Conservation (phyloP, 1,139 yeast species). For the Yamadazyma membranifaciens region DNA sequence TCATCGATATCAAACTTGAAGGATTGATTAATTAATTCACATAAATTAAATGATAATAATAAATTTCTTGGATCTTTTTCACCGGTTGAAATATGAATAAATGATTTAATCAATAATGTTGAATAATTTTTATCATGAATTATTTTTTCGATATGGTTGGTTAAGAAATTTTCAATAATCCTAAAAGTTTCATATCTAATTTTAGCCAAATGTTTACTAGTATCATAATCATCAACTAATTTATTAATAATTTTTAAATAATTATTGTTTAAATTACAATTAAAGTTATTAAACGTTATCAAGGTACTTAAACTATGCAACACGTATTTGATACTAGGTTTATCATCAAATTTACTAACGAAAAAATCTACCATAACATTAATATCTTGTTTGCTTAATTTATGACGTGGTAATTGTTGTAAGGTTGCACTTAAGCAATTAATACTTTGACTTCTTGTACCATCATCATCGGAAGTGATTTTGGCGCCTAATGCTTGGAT, state of each 20-base stretch:
- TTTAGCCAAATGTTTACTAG: slow-evolving; percentile 63
- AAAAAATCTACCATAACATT: slow-evolving; percentile 66
- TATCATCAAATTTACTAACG: slow-evolving; percentile 65
- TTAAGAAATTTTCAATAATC: slow-evolving; percentile 39
- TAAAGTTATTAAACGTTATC: slow-evolving; percentile 46
- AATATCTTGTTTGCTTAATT: slow-evolving; percentile 60
- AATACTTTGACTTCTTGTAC: slow-evolving; percentile 52
- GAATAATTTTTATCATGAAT: slow-evolving; percentile 16
- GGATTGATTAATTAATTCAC: slow-evolving; percentile 44
- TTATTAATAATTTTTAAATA: slow-evolving; percentile 36
- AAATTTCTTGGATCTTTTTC: slow-evolving; percentile 95
- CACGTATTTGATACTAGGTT: slow-evolving; percentile 50
- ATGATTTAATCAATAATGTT: slow-evolving; percentile 51
- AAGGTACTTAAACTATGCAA: slow-evolving; percentile 57
- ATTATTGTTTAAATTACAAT: slow-evolving; percentile 23
- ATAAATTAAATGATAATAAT: slow-evolving; percentile 64
- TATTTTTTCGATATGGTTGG: slow-evolving; percentile 8
- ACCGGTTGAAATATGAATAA: slow-evolving; percentile 70
- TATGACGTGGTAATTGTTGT: slow-evolving; percentile 27
- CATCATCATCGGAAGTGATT: slow-evolving; percentile 66
- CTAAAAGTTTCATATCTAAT: slow-evolving; percentile 61
- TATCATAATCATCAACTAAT: slow-evolving; percentile 50
- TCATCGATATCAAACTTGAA: slow-evolving; percentile 38
- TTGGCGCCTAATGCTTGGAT: slow-evolving; percentile 41
- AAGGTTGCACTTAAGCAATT: slow-evolving; percentile 59